Conservation (phyloP, 768 basidiomycete genomes). For the Agrocybe pediades region DNA sequence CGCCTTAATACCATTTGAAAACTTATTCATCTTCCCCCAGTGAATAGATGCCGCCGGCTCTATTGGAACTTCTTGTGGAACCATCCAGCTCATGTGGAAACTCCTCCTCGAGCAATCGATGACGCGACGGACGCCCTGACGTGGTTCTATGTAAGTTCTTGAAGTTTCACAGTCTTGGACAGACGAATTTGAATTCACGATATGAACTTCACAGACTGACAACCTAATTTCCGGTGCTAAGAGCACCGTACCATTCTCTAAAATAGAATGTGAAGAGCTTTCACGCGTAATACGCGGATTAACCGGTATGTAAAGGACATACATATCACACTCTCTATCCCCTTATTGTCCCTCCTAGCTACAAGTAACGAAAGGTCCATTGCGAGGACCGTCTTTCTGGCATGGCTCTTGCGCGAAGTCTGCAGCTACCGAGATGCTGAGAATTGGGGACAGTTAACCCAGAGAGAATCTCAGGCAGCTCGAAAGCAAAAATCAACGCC, state of each 20-base stretch:
- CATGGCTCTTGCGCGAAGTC: constrained; percentile 54
- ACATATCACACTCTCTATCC: background rate
- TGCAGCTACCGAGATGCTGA: constrained; percentile 51
- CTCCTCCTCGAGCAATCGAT: constrained; percentile 40
- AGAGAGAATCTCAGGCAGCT: constrained; percentile 27
- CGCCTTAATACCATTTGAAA: background rate
- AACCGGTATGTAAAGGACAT: constrained; percentile 23
- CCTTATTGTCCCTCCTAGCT: constrained; percentile 18
- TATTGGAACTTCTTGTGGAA: constrained; percentile 57
- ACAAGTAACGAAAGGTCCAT: constrained; percentile 34
- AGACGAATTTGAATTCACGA: background rate
- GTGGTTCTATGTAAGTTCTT: constrained; percentile 44
- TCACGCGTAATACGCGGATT: constrained; percentile 38
- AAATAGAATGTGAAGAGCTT: constrained; percentile 53
- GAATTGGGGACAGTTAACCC: constrained; percentile 43
- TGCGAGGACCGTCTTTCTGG: constrained; percentile 45
- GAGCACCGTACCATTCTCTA: constrained; percentile 55
- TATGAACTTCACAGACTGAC: constrained; percentile 34
- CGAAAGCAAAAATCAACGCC: constrained; percentile 18
- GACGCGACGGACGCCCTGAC: constrained; percentile 53
- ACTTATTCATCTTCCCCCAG: constrained; percentile 19
- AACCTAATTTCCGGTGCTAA: constrained; percentile 46
- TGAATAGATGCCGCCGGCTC: constrained; percentile 44
- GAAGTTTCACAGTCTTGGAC: background rate
- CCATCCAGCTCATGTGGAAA: constrained; percentile 46